A percentile compares a stretch with the other conserved stretches of the same genome.
Evolutionary conservation across 805 yeast species (phyloP).

Genomic region (Nakazawaea sp.): DNA sequence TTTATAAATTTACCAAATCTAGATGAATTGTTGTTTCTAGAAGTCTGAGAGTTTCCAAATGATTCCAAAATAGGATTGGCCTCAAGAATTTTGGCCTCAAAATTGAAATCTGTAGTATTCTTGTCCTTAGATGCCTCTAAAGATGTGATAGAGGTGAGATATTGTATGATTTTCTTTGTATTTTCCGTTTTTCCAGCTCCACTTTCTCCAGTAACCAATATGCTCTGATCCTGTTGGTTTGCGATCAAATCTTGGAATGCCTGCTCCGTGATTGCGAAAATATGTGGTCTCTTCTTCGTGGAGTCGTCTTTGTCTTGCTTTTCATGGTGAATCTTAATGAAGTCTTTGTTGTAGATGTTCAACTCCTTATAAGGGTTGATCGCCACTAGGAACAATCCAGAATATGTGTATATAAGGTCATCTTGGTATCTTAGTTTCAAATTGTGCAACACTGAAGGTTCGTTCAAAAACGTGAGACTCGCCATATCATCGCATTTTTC

Average conservation of each 20-base stretch:
- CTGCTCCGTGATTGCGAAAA: constrained; percentile 82
- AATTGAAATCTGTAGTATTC: constrained; percentile 27
- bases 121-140: constrained; percentile 16
- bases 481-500: constrained; percentile 95
- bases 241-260: constrained; percentile 72
- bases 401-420: constrained; percentile 84
- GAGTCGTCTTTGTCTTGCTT: constrained; percentile 10
- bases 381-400: constrained; percentile 93
- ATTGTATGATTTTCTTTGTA: constrained; percentile 90
- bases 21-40: constrained; percentile 88
- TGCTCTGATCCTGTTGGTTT: constrained; percentile 74
- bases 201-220: constrained; percentile 96
- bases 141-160: constrained; percentile 70
- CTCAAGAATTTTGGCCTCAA: constrained; percentile 81
- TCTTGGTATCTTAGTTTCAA: constrained; percentile 67
- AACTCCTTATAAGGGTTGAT: constrained; percentile 82
- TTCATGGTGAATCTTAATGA: constrained; percentile 47
- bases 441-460: constrained; percentile 91
- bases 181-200: constrained; percentile 99
- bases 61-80: constrained; percentile 95
- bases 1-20: constrained; percentile 95
- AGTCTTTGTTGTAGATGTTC: constrained; percentile 60
- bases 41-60: constrained; percentile 96
- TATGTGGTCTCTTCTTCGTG: constrained; percentile 59
- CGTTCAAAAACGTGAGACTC: constrained; percentile 87